Base-by-base conservation (phyloP, 2,329 filamentous ascomycete species). In the Penicillium psychrosexuale region DNA sequence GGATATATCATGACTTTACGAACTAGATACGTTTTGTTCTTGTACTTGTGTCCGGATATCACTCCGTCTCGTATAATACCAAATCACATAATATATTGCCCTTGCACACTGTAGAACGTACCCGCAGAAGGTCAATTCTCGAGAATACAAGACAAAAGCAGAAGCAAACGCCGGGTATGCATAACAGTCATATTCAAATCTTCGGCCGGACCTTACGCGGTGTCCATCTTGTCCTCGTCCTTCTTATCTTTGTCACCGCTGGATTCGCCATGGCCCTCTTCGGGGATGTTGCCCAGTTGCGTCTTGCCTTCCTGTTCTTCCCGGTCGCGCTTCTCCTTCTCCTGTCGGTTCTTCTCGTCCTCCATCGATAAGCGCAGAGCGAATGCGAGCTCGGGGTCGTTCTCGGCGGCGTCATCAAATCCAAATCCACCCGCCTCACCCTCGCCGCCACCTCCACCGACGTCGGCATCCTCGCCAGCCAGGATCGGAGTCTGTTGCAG, bases 301-400 rank as follows among this genome's bases (percentile, higher is more conserved):
- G 84, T 84, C 78, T 92, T 93, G 63, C 85, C 84, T 51, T 89
- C 83, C 40, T 84, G 82, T 63, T 81, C 83, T 64, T 90, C 87
- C 64, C 90, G 87, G 60, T 90, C 85, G 66, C 86, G 85, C 65
- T 88, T 90, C 69, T 88, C 85, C 77, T 91, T 91, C 73, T 96
- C 92, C 75, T 95, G 87, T 67, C 94, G 82, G 58, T 92, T 92
- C 79, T 95, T 95, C 77, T 99, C 94, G 72, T 99, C 94, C 73
- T 99, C 94, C 84, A 96, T 91, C 75, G 90, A 96, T 91, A 99
- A 96, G 61, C 94, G 87, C 71, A 99, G 80, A 49, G 94, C 94
- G 64, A 99, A 84, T 22, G 94, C 94, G 69, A 99, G 79, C 74
- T 99, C 94, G 3, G 94, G 94, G 70, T 99, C 94, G 40, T 74